A percentile compares a stretch with the other conserved stretches of the same genome.
phyloP scores from a whole-genome alignment of 2,329 filamentous ascomycete species.

The Penicillium griseofulvum region DNA sequence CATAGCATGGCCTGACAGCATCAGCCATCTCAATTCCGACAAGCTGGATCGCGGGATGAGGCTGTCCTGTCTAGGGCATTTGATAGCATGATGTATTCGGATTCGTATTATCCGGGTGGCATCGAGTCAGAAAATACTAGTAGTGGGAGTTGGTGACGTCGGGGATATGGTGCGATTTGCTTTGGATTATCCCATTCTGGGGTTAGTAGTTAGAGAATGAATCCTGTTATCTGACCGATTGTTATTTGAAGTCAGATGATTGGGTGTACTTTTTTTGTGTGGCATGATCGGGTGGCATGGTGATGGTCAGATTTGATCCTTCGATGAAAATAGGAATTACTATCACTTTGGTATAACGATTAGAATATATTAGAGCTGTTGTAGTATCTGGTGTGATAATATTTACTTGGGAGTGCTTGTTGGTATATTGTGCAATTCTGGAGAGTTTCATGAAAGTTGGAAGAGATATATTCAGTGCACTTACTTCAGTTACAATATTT shows the following conservation, averaged over 20 bases:
- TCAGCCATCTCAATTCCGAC: not conserved
- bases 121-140: not conserved
- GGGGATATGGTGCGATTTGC: slow-evolving; percentile 15
- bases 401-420: not conserved
- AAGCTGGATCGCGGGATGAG: not conserved
- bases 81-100: slow-evolving; percentile 11
- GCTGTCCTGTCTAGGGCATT: not conserved
- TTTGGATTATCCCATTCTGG: not conserved
- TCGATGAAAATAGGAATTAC: not conserved
- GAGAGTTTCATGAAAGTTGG: too few species aligned
- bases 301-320: slow-evolving; percentile 1
- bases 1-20: slow-evolving; percentile 11
- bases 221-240: not conserved
- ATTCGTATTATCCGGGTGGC: not conserved
- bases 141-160: slow-evolving; percentile 6
- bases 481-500: not conserved
- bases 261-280: not conserved
- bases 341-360: not conserved
- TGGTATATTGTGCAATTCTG: not conserved
- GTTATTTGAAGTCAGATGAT: slow-evolving; percentile 1
- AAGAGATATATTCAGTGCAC: not conserved
- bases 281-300: slow-evolving; percentile 9
- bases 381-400: not conserved
- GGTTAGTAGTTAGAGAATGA: not conserved
- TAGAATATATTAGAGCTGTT: not conserved